A percentile compares a stretch with the other conserved stretches of the same genome.
Conservation (phyloP, 768 basidiomycete genomes). For the Gloeopeniophorella convolvens region DNA sequence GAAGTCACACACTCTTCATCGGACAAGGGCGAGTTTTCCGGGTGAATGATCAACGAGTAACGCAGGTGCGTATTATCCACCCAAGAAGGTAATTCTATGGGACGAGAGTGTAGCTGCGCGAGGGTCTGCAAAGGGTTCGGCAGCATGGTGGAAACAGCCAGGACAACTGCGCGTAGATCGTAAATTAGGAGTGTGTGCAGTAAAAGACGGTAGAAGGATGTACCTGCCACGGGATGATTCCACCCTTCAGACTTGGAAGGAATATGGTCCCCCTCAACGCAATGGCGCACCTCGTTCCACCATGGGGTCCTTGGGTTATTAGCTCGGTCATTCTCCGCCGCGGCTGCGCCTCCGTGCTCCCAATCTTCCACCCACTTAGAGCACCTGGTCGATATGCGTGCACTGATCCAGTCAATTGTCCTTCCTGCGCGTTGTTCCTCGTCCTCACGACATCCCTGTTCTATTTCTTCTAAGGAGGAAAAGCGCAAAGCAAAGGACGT, state of each 20-base stretch:
- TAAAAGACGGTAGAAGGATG: slow-evolving; percentile 25
- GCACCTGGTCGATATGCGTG: slow-evolving; percentile 57
- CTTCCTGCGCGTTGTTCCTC: slow-evolving; percentile 73
- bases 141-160: slow-evolving; percentile 76
- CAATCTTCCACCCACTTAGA: slow-evolving; percentile 67
- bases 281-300: slow-evolving; percentile 82
- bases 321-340: slow-evolving; percentile 21
- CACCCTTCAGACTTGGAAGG: slow-evolving; percentile 71
- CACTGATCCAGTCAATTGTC: slow-evolving; percentile 82
- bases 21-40: slow-evolving; percentile 58
- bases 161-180: slow-evolving; percentile 46
- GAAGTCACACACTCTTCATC: slow-evolving; percentile 64
- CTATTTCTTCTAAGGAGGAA: slow-evolving; percentile 67
- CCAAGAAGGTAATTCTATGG: slow-evolving; percentile 69
- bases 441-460: slow-evolving; percentile 68
- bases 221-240: slow-evolving; percentile 83
- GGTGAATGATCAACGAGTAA: slow-evolving; percentile 75
- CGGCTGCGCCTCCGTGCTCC: slow-evolving; percentile 37
- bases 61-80: slow-evolving; percentile 66
- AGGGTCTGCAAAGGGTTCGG: slow-evolving; percentile 79
- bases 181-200: not conserved
- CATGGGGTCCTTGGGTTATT: slow-evolving; percentile 54
- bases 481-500: slow-evolving; percentile 70
- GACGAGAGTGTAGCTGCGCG: slow-evolving; percentile 62
- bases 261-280: slow-evolving; percentile 69